Conservation (phyloP, 208 protist species). For the Leishmania turanica region DNA sequence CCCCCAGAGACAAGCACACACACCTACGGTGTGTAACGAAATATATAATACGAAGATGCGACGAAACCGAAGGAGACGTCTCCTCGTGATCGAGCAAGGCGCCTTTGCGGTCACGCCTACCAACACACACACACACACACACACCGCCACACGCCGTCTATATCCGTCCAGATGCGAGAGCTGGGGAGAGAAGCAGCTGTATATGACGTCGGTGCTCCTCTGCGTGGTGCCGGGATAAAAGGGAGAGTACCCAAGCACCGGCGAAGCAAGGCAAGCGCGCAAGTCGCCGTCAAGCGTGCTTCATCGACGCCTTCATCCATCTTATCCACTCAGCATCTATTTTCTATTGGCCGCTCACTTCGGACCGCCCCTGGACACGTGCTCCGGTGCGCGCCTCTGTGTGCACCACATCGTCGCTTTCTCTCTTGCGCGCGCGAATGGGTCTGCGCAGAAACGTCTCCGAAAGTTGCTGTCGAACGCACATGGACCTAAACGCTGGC, state of each 20-base stretch:
- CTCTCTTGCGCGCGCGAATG: not conserved
- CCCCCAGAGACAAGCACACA: too few relatives aligned
- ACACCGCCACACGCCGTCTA: too few relatives aligned
- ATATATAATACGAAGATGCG: not conserved
- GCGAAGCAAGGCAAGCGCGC: not conserved
- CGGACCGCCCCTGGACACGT: not conserved
- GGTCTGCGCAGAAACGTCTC: not conserved
- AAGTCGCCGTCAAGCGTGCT: not conserved
- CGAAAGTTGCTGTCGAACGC: not conserved
- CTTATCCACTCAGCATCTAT: not conserved
- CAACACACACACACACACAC: not conserved
- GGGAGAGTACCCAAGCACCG: not conserved
- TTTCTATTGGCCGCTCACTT: not conserved
- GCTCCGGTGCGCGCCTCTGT: not conserved
- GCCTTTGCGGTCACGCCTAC: not conserved
- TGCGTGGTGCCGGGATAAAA: not conserved
- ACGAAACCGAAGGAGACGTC: not conserved
- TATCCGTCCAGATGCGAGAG: too few relatives aligned
- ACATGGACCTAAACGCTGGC: slow-evolving; percentile 1
- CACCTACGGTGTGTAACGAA: too few relatives aligned
- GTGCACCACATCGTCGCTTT: not conserved
- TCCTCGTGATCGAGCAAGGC: not conserved
- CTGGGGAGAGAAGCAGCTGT: too few relatives aligned
- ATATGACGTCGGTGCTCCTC: not conserved
- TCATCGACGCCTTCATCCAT: not conserved